These are phyloP conservation scores for Trichosporon asahii DNA, from an alignment of 1,284 basidiomycete genomes.

Conservation along the genomic window DNA sequence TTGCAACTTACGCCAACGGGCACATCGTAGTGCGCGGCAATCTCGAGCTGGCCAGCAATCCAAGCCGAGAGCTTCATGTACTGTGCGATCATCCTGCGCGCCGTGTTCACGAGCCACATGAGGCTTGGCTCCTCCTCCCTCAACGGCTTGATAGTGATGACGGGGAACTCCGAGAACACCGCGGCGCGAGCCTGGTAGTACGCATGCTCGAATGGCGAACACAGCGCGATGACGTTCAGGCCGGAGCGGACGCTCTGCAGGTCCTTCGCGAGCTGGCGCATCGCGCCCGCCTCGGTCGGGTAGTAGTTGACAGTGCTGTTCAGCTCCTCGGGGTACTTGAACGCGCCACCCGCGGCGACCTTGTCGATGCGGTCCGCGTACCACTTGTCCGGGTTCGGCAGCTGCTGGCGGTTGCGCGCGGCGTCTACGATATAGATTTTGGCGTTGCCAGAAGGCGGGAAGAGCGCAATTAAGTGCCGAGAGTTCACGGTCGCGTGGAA, in stretches of 20 bases:
- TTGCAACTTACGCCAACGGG: conserved; percentile 63
- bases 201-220: conserved; percentile 75
- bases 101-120: conserved; percentile 57
- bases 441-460: conserved; percentile 68
- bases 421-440: conserved; percentile 88
- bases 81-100: conserved; percentile 70
- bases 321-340: conserved; percentile 69
- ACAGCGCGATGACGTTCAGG: conserved; percentile 72
- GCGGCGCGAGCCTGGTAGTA: conserved; percentile 78
- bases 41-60: conserved; percentile 74
- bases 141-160: conserved; percentile 77
- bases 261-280: conserved; percentile 86
- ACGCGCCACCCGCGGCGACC: conserved; percentile 52
- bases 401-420: conserved; percentile 74
- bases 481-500: conserved; percentile 77
- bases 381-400: conserved; percentile 69
- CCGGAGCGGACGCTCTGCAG: conserved; percentile 60
- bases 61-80: conserved; percentile 76
- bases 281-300: conserved; percentile 69
- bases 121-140: conserved; percentile 59
- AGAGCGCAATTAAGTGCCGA: conserved; percentile 87
- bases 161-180: conserved; percentile 77
- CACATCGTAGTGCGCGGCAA: conserved; percentile 88
- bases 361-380: conserved; percentile 62
- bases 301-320: conserved; percentile 74